These are phyloP conservation scores for Penicillium salamii DNA, from an alignment of 495 filamentous ascomycete species.

Conservation along the genomic window DNA sequence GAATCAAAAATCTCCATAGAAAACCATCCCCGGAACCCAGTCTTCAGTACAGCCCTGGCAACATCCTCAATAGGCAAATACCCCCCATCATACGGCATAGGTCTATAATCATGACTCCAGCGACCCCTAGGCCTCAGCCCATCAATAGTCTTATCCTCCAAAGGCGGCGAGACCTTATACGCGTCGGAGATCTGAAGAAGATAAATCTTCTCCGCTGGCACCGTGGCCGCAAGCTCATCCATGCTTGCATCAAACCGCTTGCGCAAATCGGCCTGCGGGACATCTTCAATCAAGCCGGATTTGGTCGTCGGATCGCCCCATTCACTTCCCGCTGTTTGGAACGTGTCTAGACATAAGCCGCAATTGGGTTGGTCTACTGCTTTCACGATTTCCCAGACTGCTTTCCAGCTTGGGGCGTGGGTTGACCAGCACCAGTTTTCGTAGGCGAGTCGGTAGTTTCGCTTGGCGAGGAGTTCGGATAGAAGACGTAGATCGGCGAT, in stretches of 20 bases:
- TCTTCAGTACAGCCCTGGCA: constrained; percentile 61
- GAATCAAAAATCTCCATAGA: constrained; percentile 77
- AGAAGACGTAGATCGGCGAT: constrained; percentile 62
- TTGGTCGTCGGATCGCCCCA: constrained; percentile 70
- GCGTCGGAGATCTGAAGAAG: constrained; percentile 77
- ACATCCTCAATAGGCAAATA: constrained; percentile 70
- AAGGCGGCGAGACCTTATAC: constrained; percentile 56
- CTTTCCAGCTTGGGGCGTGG: constrained; percentile 63
- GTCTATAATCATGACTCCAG: constrained; percentile 73
- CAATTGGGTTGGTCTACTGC: constrained; percentile 62
- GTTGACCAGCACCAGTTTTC: constrained; percentile 88
- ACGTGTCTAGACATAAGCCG: constrained; percentile 78
- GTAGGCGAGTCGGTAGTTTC: constrained; percentile 63
- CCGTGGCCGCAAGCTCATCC: constrained; percentile 46
- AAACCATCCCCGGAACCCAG: constrained; percentile 71
- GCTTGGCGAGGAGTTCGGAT: constrained; percentile 57
- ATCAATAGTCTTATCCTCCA: constrained; percentile 41
- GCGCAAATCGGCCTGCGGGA: constrained; percentile 41
- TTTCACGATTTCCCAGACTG: constrained; percentile 64
- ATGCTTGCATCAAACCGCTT: constrained; percentile 52
- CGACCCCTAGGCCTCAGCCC: constrained; percentile 56
- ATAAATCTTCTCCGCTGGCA: constrained; percentile 72
- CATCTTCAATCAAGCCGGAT: constrained; percentile 55
- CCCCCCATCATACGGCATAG: constrained; percentile 68
- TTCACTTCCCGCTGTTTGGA: constrained; percentile 74